Base-by-base conservation (phyloP, 805 yeast genomes). In the Suhomyces xylopsoci region DNA sequence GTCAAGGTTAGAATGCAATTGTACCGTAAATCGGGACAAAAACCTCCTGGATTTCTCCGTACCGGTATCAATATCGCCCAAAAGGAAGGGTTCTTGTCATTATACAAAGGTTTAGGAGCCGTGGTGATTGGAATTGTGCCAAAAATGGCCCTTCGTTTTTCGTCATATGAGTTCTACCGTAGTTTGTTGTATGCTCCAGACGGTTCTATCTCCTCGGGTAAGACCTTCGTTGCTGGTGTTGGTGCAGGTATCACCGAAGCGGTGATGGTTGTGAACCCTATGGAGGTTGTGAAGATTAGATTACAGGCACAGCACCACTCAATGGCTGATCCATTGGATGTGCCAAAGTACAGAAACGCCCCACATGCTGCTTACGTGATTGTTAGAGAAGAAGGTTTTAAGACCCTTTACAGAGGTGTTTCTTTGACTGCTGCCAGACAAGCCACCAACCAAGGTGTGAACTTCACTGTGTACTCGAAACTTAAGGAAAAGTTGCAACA, bases 211-310 rank as follows among this genome's bases (percentile, higher is more conserved):
- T 67, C 88, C 42, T 88, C 97, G 5, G 81, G 82, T 47, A 81
- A 83, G 62, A 89, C 92, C 9, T 93, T 93, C 67, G 59, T 88
- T 49, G 92, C 97, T 44, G 99, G 99, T 74, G 94, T 93, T 24
- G 92, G 96, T 70, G 98, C 99, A 17, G 99, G 99, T 75, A 78
- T 90, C 67, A 90, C 97, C 48, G 99, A 93, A 73, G 97, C 98
- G 1, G 92, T 94, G 52, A 73, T 88, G 54, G 93, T 93, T 53
- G 99, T 93, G 42, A 94, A 90, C 68, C 98, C 98, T 45, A 93
- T 91, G 88, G 99, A 93, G 71, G 97, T 94, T 56, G 96, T 93
- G 58, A 93, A 93, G 73, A 93, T 93, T 67, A 81, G 99, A 71
- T 81, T 93, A 67, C 99, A 93, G 74, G 96, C 98, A 15, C 99